Evolutionary conservation across 2,329 filamentous ascomycete genomes (phyloP).

Genomic region (Stagonosporopsis rhizophila): DNA sequence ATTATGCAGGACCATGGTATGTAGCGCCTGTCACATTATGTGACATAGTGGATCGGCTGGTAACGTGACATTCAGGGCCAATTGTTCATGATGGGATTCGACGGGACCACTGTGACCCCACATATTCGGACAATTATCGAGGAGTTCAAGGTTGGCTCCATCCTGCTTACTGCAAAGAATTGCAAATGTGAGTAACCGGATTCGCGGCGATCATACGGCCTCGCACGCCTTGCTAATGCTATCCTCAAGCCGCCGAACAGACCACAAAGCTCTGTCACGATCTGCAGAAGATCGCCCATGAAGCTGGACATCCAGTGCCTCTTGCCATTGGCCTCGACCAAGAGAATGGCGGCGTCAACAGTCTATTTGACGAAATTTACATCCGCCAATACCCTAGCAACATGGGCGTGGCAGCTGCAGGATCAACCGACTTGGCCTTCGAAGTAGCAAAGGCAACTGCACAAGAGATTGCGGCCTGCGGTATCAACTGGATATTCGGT

Average conservation of each 20-base stretch:
- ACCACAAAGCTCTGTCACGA: constrained; percentile 88
- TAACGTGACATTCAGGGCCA: constrained; percentile 69
- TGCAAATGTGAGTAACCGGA: constrained; percentile 70
- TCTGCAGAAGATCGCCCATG: constrained; percentile 87
- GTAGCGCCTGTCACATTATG: constrained; percentile 27
- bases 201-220: constrained; percentile 17
- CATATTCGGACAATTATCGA: constrained; percentile 83
- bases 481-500: constrained; percentile 94
- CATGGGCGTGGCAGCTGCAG: constrained; percentile 95
- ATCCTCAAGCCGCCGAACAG: constrained; percentile 78
- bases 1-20: constrained; percentile 55
- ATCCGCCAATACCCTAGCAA: constrained; percentile 96
- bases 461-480: constrained; percentile 88
- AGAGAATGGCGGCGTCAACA: constrained; percentile 98
- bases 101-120: constrained; percentile 82
- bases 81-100: constrained; percentile 84
- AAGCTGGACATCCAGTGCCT: constrained; percentile 88
- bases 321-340: constrained; percentile 92
- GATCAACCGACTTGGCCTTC: constrained; percentile 83
- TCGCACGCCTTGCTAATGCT: constrained; percentile 29
- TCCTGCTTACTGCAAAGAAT: constrained; percentile 84
- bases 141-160: constrained; percentile 85
- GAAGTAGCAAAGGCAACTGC: constrained; percentile 92
- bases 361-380: constrained; percentile 92
- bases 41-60: constrained; percentile 36